Evolutionary conservation across 2,329 filamentous ascomycete species (phyloP), one percentile per base, ranked within the genome.

Genomic region (Geosmithia morbida): DNA sequence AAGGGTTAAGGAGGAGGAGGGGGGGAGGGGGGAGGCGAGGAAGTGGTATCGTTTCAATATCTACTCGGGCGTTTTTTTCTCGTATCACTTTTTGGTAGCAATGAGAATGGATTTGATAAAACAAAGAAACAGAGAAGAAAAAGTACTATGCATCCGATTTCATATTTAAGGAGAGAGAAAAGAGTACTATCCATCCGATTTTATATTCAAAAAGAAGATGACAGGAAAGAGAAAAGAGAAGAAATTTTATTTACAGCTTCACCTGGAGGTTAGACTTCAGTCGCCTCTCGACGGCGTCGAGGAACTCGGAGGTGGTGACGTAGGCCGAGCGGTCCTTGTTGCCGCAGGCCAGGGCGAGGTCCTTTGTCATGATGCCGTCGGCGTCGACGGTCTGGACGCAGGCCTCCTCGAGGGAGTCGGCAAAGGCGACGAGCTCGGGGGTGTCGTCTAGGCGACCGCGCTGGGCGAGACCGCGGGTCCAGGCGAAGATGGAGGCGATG

Each of bases 321-420:
- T 89, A 97, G 61, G 87, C 83, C 57, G 79, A 79, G 55, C 86
- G 79, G 51, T 78, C 83, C 58, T 83, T 88, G 75, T 89, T 89
- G 59, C 92, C 92, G 64, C 86, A 92, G 45, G 89, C 85, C 50
- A 97, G 78, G n/a, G 92, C 92, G 57, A 98, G 70, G 68, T 98
- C 92, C 81, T 98, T 98, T 66, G 92, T 98, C 92, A 97, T 98
- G 71, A 97, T 85, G 52, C 86, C 86, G 62, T 97, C 90, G 50
- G 85, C 67, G 64, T 97, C 86, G 55, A 98, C 92, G 22, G 90
- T 90, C 66, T 97, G 88, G 50, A 96, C 75, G 66, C 92, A 96
- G 39, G 92, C 92, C 66, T 85, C 76, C 77, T 98, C 92, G 48
- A 98, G 78, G 61, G 76, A 79, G 72, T 97, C 86, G 50, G 90